These are phyloP conservation scores for Sclerotinia minor DNA, from an alignment of 2,329 filamentous ascomycete genomes.

Conservation along the genomic window DNA sequence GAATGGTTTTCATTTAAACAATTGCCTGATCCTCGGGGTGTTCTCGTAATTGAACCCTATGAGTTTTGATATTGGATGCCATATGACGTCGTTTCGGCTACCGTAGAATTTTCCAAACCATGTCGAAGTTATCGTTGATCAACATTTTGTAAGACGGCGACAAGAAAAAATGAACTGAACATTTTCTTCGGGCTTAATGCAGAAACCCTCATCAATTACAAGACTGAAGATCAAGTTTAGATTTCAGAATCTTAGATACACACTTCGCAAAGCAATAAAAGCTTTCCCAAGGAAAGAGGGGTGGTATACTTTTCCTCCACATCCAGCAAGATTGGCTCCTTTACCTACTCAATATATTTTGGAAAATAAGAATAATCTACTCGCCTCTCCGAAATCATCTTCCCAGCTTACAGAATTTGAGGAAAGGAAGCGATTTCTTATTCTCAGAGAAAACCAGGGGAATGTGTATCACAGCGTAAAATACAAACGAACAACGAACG, in stretches of 20 bases:
- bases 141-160: background rate
- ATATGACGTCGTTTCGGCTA: constrained; percentile 5
- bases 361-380: constrained; percentile 1
- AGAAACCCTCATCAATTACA: background rate
- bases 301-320: constrained; percentile 3
- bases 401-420: background rate
- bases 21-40: background rate
- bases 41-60: background rate
- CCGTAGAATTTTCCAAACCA: constrained; percentile 13
- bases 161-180: constrained; percentile 12
- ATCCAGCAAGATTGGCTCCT: constrained; percentile 17
- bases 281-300: background rate
- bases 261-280: background rate
- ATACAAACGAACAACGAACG: background rate
- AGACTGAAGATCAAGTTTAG: constrained; percentile 7
- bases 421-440: background rate
- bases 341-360: constrained; percentile 1
- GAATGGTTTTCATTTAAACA: background rate
- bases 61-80: constrained; percentile 17
- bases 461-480: constrained; percentile 21
- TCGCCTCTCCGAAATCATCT: background rate
- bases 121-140: background rate
- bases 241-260: constrained; percentile 11
- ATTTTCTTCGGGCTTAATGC: constrained; percentile 11
- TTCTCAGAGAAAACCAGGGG: background rate